Conservation (phyloP, 345 rosid species). For the Eucalyptus shirleyi region DNA sequence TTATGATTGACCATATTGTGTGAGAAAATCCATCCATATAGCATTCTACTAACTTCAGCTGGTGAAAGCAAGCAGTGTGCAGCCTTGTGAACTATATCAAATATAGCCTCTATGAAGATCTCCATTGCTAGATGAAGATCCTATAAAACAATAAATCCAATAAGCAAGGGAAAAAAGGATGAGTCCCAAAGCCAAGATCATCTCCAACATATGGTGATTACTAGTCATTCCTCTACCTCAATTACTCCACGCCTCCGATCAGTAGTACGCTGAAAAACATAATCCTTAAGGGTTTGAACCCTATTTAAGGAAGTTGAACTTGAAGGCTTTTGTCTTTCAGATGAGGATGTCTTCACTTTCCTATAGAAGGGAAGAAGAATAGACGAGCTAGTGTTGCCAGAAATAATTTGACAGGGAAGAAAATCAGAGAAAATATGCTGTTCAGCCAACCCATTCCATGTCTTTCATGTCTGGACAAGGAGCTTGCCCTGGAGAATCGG, state of each 20-base stretch:
- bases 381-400: conserved; percentile 36
- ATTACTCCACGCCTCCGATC: conserved; percentile 94
- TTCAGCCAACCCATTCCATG: conserved; percentile 39
- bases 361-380: conserved; percentile 16
- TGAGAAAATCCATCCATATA: conserved; percentile 41
- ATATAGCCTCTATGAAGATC: conserved; percentile 69
- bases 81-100: conserved; percentile 71
- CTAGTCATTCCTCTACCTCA: conserved; percentile 30
- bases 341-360: conserved; percentile 13
- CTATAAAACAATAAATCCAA: conserved; percentile 16
- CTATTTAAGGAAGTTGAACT: conserved; percentile 22
- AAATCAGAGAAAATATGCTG: conserved; percentile 44
- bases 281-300: conserved; percentile 35
- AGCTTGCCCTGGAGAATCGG: conserved; percentile 43
- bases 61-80: conserved; percentile 72
- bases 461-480: conserved; percentile 17
- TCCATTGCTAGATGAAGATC: conserved; percentile 94
- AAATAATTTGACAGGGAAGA: conserved; percentile 49
- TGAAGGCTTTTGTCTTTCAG: conserved; percentile 21
- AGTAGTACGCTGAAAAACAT: conserved; percentile 59
- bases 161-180: not conserved
- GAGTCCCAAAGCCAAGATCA: not conserved
- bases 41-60: conserved; percentile 25
- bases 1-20: not conserved
- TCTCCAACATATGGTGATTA: not conserved